Evolutionary conservation across 169 alveolate species (phyloP).

Genomic region (Babesia caballi): DNA sequence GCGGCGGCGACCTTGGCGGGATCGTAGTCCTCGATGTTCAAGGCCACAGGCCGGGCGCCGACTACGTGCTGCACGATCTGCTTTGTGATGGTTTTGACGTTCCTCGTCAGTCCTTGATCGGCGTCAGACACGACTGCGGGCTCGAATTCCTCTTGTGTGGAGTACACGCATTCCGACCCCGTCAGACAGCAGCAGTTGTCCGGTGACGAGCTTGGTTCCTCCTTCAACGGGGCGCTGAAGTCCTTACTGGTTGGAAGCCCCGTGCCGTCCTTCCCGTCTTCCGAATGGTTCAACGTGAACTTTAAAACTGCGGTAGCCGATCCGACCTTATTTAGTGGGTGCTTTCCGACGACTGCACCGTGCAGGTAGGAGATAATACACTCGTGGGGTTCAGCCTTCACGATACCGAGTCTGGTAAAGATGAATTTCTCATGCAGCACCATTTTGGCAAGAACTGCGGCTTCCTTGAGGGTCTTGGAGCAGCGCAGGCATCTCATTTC

Average conservation of each 20-base stretch:
- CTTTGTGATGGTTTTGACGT: constrained; percentile 7
- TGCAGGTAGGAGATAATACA: constrained; percentile 30
- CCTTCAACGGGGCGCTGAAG: not conserved
- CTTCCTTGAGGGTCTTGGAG: constrained; percentile 15
- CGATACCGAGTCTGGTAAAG: constrained; percentile 34
- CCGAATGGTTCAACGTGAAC: not conserved
- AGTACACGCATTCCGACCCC: constrained; percentile 15
- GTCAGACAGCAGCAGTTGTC: constrained; percentile 12
- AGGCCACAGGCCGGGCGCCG: constrained; percentile 44
- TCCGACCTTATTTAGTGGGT: constrained; percentile 22
- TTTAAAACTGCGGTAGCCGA: constrained; percentile 25
- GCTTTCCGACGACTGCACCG: constrained; percentile 4
- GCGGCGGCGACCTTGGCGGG: constrained; percentile 5
- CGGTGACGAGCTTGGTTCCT: not conserved
- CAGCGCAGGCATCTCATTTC: constrained; percentile 13
- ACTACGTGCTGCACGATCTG: constrained; percentile 38
- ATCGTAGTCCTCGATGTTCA: constrained; percentile 36
- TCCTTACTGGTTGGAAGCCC: not conserved
- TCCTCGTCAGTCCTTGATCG: not conserved
- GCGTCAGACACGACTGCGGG: not conserved
- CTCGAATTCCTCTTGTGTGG: not conserved
- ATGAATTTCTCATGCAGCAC: constrained; percentile 21
- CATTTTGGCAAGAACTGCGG: constrained; percentile 19
- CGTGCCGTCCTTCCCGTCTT: not conserved
- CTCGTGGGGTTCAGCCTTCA: constrained; percentile 3